Base-by-base conservation (phyloP, 2,329 filamentous ascomycete genomes). In the Alternaria viburni region DNA sequence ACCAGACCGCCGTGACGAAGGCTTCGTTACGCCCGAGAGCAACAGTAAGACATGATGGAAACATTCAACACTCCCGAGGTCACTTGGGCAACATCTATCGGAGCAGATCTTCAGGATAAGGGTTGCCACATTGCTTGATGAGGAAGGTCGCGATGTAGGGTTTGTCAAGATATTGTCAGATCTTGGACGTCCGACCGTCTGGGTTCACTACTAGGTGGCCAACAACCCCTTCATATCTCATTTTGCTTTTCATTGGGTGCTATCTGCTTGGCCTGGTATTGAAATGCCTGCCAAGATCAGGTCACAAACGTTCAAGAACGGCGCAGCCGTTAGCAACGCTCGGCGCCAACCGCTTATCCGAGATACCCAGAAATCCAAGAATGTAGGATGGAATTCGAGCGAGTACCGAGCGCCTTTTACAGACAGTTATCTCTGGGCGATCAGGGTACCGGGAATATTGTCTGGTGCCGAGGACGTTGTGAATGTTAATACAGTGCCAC, bases 291-390 rank as follows among this genome's bases (percentile, higher is more conserved):
- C 62, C 56, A 57, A 62, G 46, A 45, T 30, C 30, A 52, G 30
- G 46, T 43, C 26, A 30, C 44, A 26, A 56, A 36, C 17, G 36
- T 25, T 44, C 54, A 51, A 62, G 47, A 56, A 45, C 17, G 28
- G 41, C 41, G 45, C 51, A 57, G 44, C 19, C 52, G 45, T 44
- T 62, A 61, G 47, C 61, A 61, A 55, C 47, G 46, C 68, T 72
- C 63, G 66, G 69, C 66, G 64, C 69, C 69, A 71, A 70, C 47
- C 28, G 23, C 17, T 23, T 26, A 44, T 55, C 23, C 64, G 57
- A 49, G 47, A 56, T 46, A 57, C 28, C 44, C 26, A 43, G 13
- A 12, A 17, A 51, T 45, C 57, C 51, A 54, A 51, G 50, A 43
- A 49, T 7, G 10, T 23, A 62, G 50, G 17, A 55, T 52, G 25